These are phyloP conservation scores for Corrigiola litoralis DNA, from an alignment of 179 eudicot species.

Conservation along the genomic window DNA sequence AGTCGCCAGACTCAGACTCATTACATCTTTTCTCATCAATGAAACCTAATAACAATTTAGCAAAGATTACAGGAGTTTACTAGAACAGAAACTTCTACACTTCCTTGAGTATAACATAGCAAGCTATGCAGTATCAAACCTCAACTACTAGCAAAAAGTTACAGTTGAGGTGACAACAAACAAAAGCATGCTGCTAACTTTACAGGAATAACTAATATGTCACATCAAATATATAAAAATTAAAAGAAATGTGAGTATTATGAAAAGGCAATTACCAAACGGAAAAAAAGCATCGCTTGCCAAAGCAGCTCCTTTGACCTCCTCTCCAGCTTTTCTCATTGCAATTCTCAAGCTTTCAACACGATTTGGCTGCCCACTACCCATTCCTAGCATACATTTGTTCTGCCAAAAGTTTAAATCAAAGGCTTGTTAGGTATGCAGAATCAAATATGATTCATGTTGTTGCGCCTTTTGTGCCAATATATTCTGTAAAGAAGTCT, in stretches of 20 bases:
- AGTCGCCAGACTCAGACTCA: no score
- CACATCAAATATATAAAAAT: no score
- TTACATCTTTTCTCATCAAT: no score
- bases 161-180: no score
- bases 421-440: background rate
- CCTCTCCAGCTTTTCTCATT: constrained; percentile 81
- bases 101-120: no score
- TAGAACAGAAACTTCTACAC: no score
- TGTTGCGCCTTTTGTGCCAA: background rate
- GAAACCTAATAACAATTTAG: no score
- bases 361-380: constrained; percentile 98
- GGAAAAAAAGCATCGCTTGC: constrained; percentile 99
- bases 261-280: constrained; percentile 52
- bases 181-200: no score
- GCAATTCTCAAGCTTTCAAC: constrained; percentile 93
- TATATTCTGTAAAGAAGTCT: background rate
- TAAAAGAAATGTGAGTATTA: background rate
- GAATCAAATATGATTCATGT: background rate
- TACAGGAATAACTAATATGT: no score
- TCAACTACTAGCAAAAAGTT: no score
- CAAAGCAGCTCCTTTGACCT: constrained; percentile 89
- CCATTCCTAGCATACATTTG: constrained; percentile 94
- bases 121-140: no score
- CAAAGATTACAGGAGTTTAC: no score
- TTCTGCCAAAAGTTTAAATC: constrained; percentile 35